Base-by-base conservation (phyloP, 2,329 filamentous ascomycete species). In the Colletotrichum sp. region DNA sequence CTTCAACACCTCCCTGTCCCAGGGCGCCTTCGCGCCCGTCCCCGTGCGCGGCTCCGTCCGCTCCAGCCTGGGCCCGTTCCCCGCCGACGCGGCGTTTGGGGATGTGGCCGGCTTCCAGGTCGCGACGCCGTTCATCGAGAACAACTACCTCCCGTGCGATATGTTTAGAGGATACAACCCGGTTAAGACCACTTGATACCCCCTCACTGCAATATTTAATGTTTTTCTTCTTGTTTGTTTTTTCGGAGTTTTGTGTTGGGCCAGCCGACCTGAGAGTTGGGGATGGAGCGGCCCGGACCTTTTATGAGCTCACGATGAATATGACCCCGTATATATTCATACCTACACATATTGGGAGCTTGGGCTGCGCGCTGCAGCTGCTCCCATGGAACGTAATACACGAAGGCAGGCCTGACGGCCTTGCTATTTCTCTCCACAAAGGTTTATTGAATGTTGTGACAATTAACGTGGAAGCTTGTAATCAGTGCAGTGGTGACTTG, bases 1-100 rank as follows among this genome's bases (percentile, higher is more conserved):
- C 13, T 90, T 86, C 80, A 86, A 89, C 76, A 88, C 88, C 1
- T 82, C 83, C 2, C 80, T 89, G 4, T 85, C 87, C 0, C 81
- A 81, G 0, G 80, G 77, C 19, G 72, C 69, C 5, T 79, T 80
- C 44, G 79, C 77, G 36, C 82, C 83, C 5, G 79, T 82, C 4
- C 77, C 80, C 3, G 81, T 83, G 11, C 72, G 77, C 6, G 82
- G 80, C 11, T 67, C 34, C 2, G 78, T 84, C 32, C 48, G 66
- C 48, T 77, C 79, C 5, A 78, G 78, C 11, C 57, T 84, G 5
- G 81, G 81, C 8, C 82, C 83, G 1, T 80, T 83, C 39, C 6
- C 30, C 8, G 19, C 34, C 3, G 73, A 67, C 5, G 22, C 59
- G 5, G 28, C 27, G 3, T 77, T 78, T 13, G 19, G 64, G n/a